Base-by-base conservation (phyloP, 2,329 filamentous ascomycete species). In the Penicillium sp. region DNA sequence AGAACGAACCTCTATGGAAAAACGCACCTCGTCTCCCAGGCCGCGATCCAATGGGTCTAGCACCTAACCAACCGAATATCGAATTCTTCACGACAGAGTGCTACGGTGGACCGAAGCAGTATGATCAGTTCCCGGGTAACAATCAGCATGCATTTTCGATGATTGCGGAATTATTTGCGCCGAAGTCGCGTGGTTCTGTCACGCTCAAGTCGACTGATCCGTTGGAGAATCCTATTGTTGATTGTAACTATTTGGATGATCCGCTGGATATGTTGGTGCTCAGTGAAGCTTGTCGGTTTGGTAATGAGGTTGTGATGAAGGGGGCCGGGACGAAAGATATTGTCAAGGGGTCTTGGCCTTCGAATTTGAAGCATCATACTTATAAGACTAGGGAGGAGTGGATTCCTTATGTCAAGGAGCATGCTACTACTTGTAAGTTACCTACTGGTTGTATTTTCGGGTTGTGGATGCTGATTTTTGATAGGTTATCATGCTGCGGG, bases 21-120 rank as follows among this genome's bases (percentile, higher is more conserved):
- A 72, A 77, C 4, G 81, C 84, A 0, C 72, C 77, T 0, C 76
- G 80, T 6, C 53, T 73, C 35, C 69, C 77, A 26, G 83, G 82
- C 4, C 82, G 85, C 4, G 86, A 88, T 62, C 84, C 86, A 0
- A 88, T 89, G 85, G 84, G 82, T 19, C 73, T 88, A 16, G 81
- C 80, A 0, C 71, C 76, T 0, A 69, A 71, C 6, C 86, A 88
- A 65, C 84, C 86, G 0, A 85, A 87, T 63, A 68, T 86, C 49
- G 86, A 88, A 64, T 82, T 86, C 70, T 88, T 86, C 72, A 84
- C 79, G 31, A 87, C 85, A 0, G 85, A 87, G 66, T 83, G 82
- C 64, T 87, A 86, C 61, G 83, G 83, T 4, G 83, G 83, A 0
- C 84, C 85, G 0, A 85, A 84, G 61, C 82, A 86, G 58, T 86